Conservation (phyloP, 2,329 filamentous ascomycete species). For the Talaromyces funiculosus region DNA sequence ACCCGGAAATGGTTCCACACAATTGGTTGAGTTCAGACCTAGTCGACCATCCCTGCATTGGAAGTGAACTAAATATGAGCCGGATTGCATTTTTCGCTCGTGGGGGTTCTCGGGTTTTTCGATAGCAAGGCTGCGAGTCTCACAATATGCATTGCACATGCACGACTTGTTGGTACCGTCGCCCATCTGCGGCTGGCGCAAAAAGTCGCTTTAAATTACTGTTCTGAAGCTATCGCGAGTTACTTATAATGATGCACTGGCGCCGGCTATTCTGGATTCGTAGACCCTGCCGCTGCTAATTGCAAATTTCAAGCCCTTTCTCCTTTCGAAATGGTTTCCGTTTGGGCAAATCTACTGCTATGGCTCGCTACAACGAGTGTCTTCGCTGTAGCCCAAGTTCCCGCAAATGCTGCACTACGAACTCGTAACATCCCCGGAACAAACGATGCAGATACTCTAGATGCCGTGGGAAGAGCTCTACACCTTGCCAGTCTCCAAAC, state of each 20-base stretch:
- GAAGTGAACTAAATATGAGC: neutral
- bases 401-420: neutral
- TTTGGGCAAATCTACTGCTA: neutral
- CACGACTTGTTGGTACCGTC: neutral
- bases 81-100: neutral
- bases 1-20: neutral
- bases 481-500: neutral
- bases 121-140: neutral
- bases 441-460: slow-evolving; percentile 1
- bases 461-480: slow-evolving; percentile 6
- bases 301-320: neutral
- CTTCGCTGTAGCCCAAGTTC: neutral
- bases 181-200: neutral
- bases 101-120: neutral
- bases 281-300: neutral
- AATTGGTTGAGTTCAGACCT: neutral
- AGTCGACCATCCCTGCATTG: neutral
- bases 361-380: neutral
- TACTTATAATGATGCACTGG: neutral
- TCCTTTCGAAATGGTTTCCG: neutral
- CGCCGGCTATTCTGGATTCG: neutral
- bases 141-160: neutral
- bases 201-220: neutral
- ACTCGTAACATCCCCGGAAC: neutral
- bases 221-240: too few relatives aligned